phyloP scores from a whole-genome alignment of 164 flowering plant species.

The Amborella trichopoda region DNA sequence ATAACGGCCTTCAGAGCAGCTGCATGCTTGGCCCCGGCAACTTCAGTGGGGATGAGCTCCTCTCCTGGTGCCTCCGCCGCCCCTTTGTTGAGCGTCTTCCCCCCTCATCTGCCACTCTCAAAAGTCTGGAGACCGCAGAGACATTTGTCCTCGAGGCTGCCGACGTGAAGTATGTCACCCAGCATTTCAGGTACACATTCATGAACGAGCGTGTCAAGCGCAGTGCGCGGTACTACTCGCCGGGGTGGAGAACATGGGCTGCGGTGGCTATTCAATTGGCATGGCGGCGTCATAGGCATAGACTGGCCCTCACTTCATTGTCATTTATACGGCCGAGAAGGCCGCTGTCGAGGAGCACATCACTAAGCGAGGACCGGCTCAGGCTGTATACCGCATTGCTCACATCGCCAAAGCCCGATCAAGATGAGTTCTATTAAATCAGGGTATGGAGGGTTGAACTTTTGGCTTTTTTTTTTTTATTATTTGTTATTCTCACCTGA shows the following conservation, averaged over 20 bases:
- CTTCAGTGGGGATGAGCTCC: conserved; percentile 89
- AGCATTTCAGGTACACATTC: conserved; percentile 88
- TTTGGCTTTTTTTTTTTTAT: too few relatives aligned
- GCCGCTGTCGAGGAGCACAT: conserved; percentile 67
- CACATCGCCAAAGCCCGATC: conserved; percentile 90
- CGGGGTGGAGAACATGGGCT: conserved; percentile 98
- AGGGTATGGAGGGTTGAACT: too few relatives aligned
- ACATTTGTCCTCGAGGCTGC: conserved; percentile 85
- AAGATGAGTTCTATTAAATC: conserved; percentile 68
- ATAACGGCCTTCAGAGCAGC: conserved; percentile 79
- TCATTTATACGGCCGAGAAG: conserved; percentile 82
- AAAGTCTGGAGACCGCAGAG: conserved; percentile 81
- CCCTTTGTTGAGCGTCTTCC: conserved; percentile 86
- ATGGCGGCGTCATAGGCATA: conserved; percentile 78
- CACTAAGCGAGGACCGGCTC: conserved; percentile 75
- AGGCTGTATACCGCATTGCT: conserved; percentile 83
- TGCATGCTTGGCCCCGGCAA: conserved; percentile 98
- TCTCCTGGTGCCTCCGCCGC: conserved; percentile 83
- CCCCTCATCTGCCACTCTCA: conserved; percentile 69
- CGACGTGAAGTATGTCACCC: conserved; percentile 87
- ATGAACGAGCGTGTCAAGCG: conserved; percentile 78
- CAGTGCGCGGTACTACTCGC: conserved; percentile 85
- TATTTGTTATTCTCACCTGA: too few relatives aligned
- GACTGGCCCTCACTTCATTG: conserved; percentile 65
- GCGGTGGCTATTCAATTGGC: conserved; percentile 93